phyloP scores from a whole-genome alignment of 1,284 basidiomycete species.

The Cystobasidium sp. region DNA sequence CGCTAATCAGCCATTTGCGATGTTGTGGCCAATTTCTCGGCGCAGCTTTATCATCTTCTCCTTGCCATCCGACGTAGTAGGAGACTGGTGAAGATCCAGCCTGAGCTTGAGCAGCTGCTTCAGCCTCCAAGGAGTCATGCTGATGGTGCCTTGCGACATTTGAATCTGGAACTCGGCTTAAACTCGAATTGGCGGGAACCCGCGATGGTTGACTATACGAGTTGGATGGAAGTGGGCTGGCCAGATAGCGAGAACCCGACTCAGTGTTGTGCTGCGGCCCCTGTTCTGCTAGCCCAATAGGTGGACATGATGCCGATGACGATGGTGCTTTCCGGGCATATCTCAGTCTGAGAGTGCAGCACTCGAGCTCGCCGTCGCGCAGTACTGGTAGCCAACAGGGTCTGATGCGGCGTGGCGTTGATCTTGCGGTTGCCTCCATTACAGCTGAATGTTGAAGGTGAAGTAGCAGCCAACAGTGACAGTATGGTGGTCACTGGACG shows the following conservation, averaged over 20 bases:
- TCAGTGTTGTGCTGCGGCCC: conserved; percentile 14
- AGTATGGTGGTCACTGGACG: conserved; percentile 8
- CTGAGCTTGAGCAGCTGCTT: conserved; percentile 15
- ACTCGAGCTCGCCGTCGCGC: conserved; percentile 11
- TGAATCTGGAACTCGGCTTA: conserved; percentile 13
- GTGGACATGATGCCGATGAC: too few relatives aligned
- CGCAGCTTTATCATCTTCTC: neutral
- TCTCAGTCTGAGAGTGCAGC: conserved; percentile 2
- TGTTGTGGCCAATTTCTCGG: conserved; percentile 9
- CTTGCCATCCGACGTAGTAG: conserved; percentile 14
- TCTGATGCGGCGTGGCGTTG: conserved; percentile 12
- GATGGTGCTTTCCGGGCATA: too few relatives aligned
- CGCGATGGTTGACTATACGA: conserved; percentile 5
- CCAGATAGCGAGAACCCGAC: conserved; percentile 2
- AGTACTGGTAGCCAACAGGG: neutral
- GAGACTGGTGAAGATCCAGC: conserved; percentile 6
- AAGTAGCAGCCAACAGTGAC: conserved; percentile 6
- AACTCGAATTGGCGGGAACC: conserved; percentile 13
- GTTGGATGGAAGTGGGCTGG: conserved; percentile 14
- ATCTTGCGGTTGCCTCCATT: conserved; percentile 11
- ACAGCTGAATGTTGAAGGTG: conserved; percentile 4
- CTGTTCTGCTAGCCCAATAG: conserved; percentile 14
- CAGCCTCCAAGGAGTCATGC: conserved; percentile 9
- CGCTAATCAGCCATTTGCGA: conserved; percentile 27
- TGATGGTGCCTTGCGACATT: conserved; percentile 10